Conservation (phyloP, 164 flowering plant genomes). For the Kingdonia uniflora region DNA sequence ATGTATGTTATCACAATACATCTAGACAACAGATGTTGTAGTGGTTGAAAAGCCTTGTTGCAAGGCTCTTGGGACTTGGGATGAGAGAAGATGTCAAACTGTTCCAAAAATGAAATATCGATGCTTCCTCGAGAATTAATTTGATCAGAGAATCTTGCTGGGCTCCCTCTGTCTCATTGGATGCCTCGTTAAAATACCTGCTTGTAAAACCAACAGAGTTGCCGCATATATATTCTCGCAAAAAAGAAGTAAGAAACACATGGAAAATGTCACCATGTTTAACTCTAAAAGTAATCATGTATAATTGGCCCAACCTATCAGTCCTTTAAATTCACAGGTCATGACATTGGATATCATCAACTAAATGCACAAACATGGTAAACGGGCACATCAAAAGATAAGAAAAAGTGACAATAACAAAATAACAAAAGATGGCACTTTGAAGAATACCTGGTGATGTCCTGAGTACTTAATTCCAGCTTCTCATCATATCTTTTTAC, state of each 20-base stretch:
- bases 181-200: slow-evolving; percentile 64
- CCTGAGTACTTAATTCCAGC: slow-evolving; percentile 26
- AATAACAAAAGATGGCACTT: neutral
- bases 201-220: slow-evolving; percentile 10
- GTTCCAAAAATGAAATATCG: slow-evolving; percentile 82
- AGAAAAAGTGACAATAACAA: too few species aligned
- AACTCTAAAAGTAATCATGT: too few species aligned
- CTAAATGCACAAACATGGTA: neutral
- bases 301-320: too few species aligned
- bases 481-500: slow-evolving; percentile 21
- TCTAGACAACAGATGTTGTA: slow-evolving; percentile 63
- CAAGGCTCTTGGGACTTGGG: slow-evolving; percentile 73
- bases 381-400: too few species aligned
- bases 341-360: too few species aligned
- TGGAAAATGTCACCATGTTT: neutral
- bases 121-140: slow-evolving; percentile 45
- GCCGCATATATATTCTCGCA: neutral
- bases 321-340: too few species aligned
- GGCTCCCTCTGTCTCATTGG: slow-evolving; percentile 38
- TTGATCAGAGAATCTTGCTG: slow-evolving; percentile 39
- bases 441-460: slow-evolving; percentile 51
- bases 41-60: slow-evolving; percentile 45
- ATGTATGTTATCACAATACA: slow-evolving; percentile 28
- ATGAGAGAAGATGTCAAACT: slow-evolving; percentile 58
- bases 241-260: neutral